Conservation (phyloP, 139 green algal genomes). For the Picochlorum sp. region DNA sequence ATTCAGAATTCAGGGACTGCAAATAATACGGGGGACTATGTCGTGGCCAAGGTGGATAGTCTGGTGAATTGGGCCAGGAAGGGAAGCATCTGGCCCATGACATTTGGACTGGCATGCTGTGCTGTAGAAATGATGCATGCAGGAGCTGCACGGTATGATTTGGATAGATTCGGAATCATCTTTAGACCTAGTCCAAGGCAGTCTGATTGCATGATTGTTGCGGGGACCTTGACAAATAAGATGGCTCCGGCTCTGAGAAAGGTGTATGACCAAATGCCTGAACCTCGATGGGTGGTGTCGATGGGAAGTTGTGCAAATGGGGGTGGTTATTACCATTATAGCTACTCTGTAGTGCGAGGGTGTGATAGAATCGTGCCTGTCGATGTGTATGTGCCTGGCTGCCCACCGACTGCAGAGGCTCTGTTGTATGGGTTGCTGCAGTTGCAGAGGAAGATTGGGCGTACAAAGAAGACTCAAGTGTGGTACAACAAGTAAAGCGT, state of each 20-base stretch:
- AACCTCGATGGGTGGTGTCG: constrained; percentile 93
- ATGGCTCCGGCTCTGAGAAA: constrained; percentile 95
- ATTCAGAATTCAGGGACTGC: no score
- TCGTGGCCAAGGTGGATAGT: constrained; percentile 45
- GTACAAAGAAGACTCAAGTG: constrained; percentile 47
- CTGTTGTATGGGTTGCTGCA: constrained; percentile 93
- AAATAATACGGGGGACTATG: constrained; percentile 12
- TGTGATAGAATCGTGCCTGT: constrained; percentile 95
- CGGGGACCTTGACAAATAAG: constrained; percentile 95
- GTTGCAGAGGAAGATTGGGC: constrained; percentile 71
- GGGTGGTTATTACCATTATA: constrained; percentile 98
- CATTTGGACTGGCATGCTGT: constrained; percentile 92
- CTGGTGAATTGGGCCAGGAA: constrained; percentile 87
- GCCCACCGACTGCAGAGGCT: constrained; percentile 90
- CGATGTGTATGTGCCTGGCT: constrained; percentile 94
- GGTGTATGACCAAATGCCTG: constrained; percentile 92
- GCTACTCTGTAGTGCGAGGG: constrained; percentile 87
- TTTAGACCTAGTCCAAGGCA: constrained; percentile 87
- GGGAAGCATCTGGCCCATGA: constrained; percentile 95
- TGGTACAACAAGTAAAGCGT: constrained; percentile 36
- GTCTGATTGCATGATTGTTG: constrained; percentile 95
- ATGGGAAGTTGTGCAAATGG: constrained; percentile 95
- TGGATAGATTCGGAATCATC: constrained; percentile 93
- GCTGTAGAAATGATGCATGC: constrained; percentile 94
- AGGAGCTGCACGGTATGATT: constrained; percentile 65